Conservation (phyloP, 1,284 basidiomycete species). For the Fomes fomentarius region DNA sequence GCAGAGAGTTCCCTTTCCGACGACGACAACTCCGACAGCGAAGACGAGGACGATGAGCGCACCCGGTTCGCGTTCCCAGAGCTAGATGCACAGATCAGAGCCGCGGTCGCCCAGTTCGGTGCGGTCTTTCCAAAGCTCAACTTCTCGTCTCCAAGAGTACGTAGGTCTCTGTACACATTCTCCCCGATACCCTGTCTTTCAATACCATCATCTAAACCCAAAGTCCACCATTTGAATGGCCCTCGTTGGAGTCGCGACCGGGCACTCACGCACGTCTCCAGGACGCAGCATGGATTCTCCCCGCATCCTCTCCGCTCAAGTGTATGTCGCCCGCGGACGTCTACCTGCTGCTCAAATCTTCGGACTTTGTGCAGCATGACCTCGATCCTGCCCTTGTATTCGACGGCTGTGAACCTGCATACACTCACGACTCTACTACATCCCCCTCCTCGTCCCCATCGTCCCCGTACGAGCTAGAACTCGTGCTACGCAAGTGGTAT, state of each 20-base stretch:
- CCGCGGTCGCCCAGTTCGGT: constrained; percentile 70
- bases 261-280: constrained; percentile 35
- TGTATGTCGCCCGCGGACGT: constrained; percentile 90
- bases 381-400: constrained; percentile 65
- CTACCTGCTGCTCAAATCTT: constrained; percentile 92
- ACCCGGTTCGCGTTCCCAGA: constrained; percentile 71
- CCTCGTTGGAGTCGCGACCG: too few species aligned
- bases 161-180: constrained; percentile 23
- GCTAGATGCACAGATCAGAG: constrained; percentile 75
- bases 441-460: too few species aligned
- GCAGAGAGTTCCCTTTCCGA: constrained; percentile 62
- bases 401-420: constrained; percentile 50
- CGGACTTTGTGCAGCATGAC: constrained; percentile 89
- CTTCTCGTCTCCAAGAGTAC: constrained; percentile 87
- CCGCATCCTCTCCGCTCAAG: constrained; percentile 83
- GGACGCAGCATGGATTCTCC: constrained; percentile 94
- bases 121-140: constrained; percentile 96
- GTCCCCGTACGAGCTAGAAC: constrained; percentile 67
- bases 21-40: constrained; percentile 46
- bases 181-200: neutral
- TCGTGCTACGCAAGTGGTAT: constrained; percentile 94
- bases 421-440: neutral
- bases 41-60: constrained; percentile 44
- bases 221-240: too few species aligned
- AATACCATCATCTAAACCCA: neutral